phyloP scores from a whole-genome alignment of 2,329 filamentous ascomycete genomes.

The Triangularia verruculosa region DNA sequence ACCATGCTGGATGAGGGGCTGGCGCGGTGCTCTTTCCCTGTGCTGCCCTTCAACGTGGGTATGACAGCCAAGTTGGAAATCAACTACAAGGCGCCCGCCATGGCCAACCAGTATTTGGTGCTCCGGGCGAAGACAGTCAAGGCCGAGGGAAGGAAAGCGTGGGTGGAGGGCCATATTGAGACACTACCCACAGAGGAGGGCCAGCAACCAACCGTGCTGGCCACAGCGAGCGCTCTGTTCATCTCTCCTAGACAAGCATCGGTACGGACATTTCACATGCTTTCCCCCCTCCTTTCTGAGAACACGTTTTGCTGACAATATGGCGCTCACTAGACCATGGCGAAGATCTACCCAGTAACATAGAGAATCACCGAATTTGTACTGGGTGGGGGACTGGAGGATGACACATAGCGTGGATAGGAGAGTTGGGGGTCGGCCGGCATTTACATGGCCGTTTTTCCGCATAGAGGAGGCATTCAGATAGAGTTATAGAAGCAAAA shows the following conservation, averaged over 20 bases:
- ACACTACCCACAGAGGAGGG: conserved; percentile 62
- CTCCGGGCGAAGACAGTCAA: conserved; percentile 75
- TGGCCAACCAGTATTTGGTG: conserved; percentile 72
- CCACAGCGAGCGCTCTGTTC: conserved; percentile 82
- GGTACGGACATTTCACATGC: conserved; percentile 52
- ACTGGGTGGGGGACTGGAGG: neutral
- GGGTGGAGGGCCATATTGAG: conserved; percentile 86
- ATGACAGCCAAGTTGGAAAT: conserved; percentile 82
- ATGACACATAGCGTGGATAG: conserved; percentile 8
- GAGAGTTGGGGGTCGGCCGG: neutral
- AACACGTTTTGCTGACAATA: neutral
- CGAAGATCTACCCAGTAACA: conserved; percentile 36
- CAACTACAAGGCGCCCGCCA: conserved; percentile 79
- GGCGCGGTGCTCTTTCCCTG: conserved; percentile 82
- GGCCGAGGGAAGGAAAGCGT: conserved; percentile 90
- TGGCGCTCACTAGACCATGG: conserved; percentile 33
- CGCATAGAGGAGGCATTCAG: neutral
- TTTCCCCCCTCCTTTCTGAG: too few relatives aligned
- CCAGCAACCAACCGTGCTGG: conserved; percentile 64
- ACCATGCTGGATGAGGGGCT: conserved; percentile 90
- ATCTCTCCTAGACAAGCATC: conserved; percentile 82
- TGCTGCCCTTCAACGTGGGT: conserved; percentile 79
- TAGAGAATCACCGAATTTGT: conserved; percentile 12
- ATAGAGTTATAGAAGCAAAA: neutral
- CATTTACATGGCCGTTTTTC: neutral